Conservation (phyloP, 2,329 filamentous ascomycete genomes). For the Emergomyces orientalis region DNA sequence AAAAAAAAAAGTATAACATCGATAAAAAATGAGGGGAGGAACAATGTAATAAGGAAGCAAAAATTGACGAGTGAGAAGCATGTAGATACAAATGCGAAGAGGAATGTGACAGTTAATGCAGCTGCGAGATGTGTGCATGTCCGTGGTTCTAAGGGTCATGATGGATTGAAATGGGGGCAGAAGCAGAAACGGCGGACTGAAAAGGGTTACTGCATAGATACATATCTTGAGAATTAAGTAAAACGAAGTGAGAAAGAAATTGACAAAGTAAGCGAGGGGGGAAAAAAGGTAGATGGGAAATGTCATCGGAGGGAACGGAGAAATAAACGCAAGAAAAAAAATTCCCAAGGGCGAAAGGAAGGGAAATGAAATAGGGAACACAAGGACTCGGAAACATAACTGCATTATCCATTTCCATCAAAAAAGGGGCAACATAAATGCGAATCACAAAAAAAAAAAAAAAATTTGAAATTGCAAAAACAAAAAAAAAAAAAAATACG, state of each 20-base stretch:
- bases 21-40: neutral
- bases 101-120: neutral
- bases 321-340: neutral
- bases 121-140: neutral
- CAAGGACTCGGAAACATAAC: neutral
- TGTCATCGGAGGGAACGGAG: neutral
- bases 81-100: neutral
- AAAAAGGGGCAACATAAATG: slow-evolving; percentile 3
- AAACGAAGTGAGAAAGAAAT: neutral
- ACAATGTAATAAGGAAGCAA: neutral
- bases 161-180: neutral
- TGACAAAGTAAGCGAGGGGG: slow-evolving; percentile 11
- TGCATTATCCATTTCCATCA: slow-evolving; percentile 8
- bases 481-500: neutral
- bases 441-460: neutral
- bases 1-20: neutral
- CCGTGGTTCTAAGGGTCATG: neutral
- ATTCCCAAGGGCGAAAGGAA: neutral
- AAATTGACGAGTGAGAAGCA: neutral
- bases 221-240: slow-evolving; percentile 5
- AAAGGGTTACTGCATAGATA: neutral
- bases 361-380: neutral
- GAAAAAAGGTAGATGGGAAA: neutral
- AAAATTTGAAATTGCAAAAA: neutral
- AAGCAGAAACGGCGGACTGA: neutral